Evolutionary conservation across 208 protist species (phyloP).

Genomic region (Angomonas deanei): DNA sequence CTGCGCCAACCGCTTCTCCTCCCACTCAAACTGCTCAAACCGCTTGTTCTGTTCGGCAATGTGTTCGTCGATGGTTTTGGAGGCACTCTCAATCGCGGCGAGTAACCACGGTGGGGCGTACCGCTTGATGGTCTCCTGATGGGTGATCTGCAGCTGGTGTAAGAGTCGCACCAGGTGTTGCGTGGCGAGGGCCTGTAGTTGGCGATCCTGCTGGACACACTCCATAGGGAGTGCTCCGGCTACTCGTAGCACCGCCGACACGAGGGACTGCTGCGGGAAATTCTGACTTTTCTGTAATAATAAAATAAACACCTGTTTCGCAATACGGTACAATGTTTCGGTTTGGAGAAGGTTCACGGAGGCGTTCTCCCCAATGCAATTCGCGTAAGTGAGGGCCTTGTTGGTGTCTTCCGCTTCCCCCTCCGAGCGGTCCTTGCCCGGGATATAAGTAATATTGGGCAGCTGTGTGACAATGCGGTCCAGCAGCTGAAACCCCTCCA

Average conservation of each 20-base stretch:
- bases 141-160: constrained; percentile 17
- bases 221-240: constrained; percentile 26
- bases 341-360: not conserved
- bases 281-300: constrained; percentile 41
- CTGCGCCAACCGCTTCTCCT: constrained; percentile 27
- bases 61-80: constrained; percentile 26
- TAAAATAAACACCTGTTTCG: constrained; percentile 28
- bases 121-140: constrained; percentile 16
- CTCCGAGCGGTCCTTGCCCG: not conserved
- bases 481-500: constrained; percentile 28
- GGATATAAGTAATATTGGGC: constrained; percentile 8
- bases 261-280: constrained; percentile 24
- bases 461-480: constrained; percentile 44
- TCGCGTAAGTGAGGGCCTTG: not conserved
- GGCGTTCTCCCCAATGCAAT: not conserved
- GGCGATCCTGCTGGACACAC: constrained; percentile 15
- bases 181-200: constrained; percentile 19
- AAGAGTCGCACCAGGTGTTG: constrained; percentile 30
- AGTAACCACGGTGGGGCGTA: constrained; percentile 47
- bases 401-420: not conserved
- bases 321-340: constrained; percentile 14
- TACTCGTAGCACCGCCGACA: constrained; percentile 38
- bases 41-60: constrained; percentile 43
- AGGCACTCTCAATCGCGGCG: constrained; percentile 20
- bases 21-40: constrained; percentile 52